Evolutionary conservation across 2,329 filamentous ascomycete species (phyloP).

Genomic region (Arachnomyces sp.): DNA sequence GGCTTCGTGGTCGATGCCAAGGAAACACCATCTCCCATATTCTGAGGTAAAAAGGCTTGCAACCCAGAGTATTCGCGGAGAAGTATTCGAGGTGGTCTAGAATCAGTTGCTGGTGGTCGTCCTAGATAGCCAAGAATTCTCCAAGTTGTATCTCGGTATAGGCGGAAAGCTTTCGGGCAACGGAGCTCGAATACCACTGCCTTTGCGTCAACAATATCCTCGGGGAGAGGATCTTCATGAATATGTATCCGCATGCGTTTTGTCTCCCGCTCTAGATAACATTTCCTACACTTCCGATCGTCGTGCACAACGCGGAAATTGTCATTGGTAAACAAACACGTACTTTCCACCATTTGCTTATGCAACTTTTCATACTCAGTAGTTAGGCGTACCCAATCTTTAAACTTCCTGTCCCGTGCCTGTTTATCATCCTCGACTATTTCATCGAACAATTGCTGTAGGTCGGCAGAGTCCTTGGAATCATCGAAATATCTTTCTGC

Average conservation of each 20-base stretch:
- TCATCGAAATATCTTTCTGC: conserved; percentile 40
- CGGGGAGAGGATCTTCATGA: conserved; percentile 47
- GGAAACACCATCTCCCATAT: conserved; percentile 18
- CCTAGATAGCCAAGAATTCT: conserved; percentile 36
- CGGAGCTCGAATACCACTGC: conserved; percentile 47
- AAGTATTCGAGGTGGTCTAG: conserved; percentile 16
- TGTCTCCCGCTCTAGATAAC: conserved; percentile 28
- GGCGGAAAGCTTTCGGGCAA: conserved; percentile 37
- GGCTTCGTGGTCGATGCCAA: conserved; percentile 44
- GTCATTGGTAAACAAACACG: conserved; percentile 24
- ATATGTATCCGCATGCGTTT: conserved; percentile 38
- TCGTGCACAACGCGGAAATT: conserved; percentile 22
- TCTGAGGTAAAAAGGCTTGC: conserved; percentile 13
- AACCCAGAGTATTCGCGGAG: conserved; percentile 30
- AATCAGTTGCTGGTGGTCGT: conserved; percentile 11
- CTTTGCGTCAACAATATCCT: conserved; percentile 24
- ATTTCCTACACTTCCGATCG: conserved; percentile 38
- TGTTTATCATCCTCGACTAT: conserved; percentile 29
- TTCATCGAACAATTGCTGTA: conserved; percentile 23
- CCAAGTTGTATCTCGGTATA: conserved; percentile 50
- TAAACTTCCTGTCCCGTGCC: conserved; percentile 27
- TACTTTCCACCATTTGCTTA: conserved; percentile 22
- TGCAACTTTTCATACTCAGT: conserved; percentile 31
- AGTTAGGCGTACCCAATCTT: conserved; percentile 30
- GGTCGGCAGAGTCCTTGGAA: conserved; percentile 8